Percentiles rank a stretch among this genome's conserved stretches.
These are phyloP conservation scores for Novymonas esmeraldas DNA, from an alignment of 208 protist genomes.

Conservation along the genomic window DNA sequence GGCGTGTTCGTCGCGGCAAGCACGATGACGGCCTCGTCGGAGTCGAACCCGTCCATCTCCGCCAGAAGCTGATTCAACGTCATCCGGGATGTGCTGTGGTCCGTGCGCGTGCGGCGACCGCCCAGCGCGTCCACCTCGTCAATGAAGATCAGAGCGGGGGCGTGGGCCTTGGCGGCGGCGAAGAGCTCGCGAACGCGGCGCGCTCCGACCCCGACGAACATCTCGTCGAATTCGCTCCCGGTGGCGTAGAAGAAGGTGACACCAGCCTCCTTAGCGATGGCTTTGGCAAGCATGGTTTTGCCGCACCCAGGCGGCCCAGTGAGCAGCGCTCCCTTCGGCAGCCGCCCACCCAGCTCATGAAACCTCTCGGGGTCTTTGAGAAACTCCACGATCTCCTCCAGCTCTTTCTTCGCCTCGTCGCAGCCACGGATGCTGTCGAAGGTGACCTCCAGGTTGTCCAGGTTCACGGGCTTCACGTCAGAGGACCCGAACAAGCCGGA, in stretches of 20 bases:
- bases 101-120: conserved; percentile 63
- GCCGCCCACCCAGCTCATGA: conserved; percentile 91
- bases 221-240: conserved; percentile 97
- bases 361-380: conserved; percentile 96
- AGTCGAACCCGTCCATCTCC: conserved; percentile 97
- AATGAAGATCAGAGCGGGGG: conserved; percentile 98
- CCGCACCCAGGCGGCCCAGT: conserved; percentile 98
- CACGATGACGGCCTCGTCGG: conserved; percentile 94
- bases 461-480: conserved; percentile 79
- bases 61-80: conserved; percentile 97
- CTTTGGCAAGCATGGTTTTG: conserved; percentile 95
- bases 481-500: conserved; percentile 46
- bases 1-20: conserved; percentile 98
- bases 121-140: conserved; percentile 98
- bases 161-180: conserved; percentile 90
- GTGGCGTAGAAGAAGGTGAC: conserved; percentile 97
- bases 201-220: conserved; percentile 98
- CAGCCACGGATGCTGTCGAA: conserved; percentile 90
- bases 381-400: conserved; percentile 94
- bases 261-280: conserved; percentile 93
- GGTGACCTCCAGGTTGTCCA: conserved; percentile 78
- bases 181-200: conserved; percentile 96
- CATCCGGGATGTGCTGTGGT: conserved; percentile 86
- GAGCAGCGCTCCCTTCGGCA: conserved; percentile 97
- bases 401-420: conserved; percentile 93